Base-by-base conservation (phyloP, 2,329 filamentous ascomycete genomes). In the Colletotrichum magnum region DNA sequence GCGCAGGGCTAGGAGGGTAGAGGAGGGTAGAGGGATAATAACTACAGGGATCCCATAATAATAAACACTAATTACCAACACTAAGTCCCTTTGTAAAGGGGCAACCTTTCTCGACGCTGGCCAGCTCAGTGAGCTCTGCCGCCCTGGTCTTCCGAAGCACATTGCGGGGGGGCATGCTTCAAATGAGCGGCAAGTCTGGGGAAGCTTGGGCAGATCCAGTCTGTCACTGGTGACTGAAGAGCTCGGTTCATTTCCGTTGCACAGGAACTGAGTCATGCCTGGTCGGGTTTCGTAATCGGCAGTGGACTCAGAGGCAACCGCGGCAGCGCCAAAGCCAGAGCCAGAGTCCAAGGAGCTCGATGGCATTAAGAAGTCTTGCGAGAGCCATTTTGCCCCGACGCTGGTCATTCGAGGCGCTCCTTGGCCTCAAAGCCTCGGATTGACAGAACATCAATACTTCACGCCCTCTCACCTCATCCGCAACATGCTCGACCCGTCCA, bases 211-310 rank as follows among this genome's bases (percentile, higher is more conserved):
- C 47, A 67, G 67, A 67, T 57, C 61, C 61, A 70, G 26, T 59
- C 45, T 54, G 57, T 62, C 62, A 53, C 39, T 56, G 57, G 57
- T 62, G 57, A 53, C 39, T 56, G 57, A 58, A 47, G 62, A 51
- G 60, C 61, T 66, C 56, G 64, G 68, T 63, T 71, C 70, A 69
- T 69, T 71, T 72, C 68, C 64, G 53, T 50, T 70, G 18, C 41
- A 50, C 68, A 48, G n/a, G 36, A 18, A 43, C 60, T 62, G 69
- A 71, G 50, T 71, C 65, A 65, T 57, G 56, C 41, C 10, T 39
- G 39, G 36, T 36, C 32, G 13, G 47, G 45, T 64, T 63, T 70
- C 48, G 52, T 54, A 58, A 47, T 57, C 61, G 48, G 67, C 47
- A 5, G 18, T 47, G 45, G 16, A 47, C 6, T 43, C 48, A 41